These are phyloP conservation scores for Fusarium clavum DNA, from an alignment of 2,329 filamentous ascomycete species.

Conservation along the genomic window DNA sequence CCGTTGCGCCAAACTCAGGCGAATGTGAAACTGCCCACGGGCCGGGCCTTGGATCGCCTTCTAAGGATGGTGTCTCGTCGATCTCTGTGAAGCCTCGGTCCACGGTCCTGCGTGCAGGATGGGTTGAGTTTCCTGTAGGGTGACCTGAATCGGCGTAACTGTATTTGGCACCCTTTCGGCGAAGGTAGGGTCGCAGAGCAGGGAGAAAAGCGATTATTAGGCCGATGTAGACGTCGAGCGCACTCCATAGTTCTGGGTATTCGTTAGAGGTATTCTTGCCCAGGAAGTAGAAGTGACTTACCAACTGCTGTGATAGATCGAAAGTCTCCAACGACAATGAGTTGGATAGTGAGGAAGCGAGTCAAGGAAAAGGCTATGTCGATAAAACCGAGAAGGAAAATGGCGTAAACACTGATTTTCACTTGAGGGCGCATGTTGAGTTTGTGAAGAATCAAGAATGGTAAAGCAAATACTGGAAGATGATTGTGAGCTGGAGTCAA, in stretches of 20 bases:
- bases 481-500: neutral
- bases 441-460: constrained; percentile 27
- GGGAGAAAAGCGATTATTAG: constrained; percentile 41
- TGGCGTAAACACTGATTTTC: constrained; percentile 28
- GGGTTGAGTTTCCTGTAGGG: constrained; percentile 3
- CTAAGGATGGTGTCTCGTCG: constrained; percentile 25
- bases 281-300: neutral
- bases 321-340: constrained; percentile 6
- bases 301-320: constrained; percentile 35
- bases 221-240: constrained; percentile 31
- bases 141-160: constrained; percentile 23
- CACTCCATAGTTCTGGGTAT: constrained; percentile 31
- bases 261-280: neutral
- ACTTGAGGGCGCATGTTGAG: constrained; percentile 26
- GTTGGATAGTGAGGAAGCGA: constrained; percentile 32
- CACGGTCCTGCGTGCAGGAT: constrained; percentile 2
- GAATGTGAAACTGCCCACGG: constrained; percentile 6
- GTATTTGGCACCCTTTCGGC: constrained; percentile 4
- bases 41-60: neutral
- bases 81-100: constrained; percentile 31
- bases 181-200: constrained; percentile 37
- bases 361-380: constrained; percentile 39
- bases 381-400: constrained; percentile 36
- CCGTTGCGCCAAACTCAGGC: constrained; percentile 5
- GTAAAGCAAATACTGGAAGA: constrained; percentile 10